Evolutionary conservation across 1,139 yeast genomes (phyloP).

Genomic region (Taphrina communis): DNA sequence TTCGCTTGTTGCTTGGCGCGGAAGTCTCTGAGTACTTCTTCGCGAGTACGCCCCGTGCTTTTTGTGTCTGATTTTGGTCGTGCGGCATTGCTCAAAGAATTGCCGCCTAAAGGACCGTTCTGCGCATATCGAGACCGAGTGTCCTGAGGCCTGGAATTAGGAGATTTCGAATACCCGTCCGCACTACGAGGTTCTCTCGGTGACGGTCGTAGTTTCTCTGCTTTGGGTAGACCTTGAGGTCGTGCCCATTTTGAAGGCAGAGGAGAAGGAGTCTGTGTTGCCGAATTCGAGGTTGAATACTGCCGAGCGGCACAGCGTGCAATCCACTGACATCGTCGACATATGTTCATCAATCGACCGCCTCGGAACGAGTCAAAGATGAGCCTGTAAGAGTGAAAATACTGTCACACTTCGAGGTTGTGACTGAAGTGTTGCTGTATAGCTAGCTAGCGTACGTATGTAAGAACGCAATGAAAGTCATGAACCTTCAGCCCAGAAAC

Average conservation of each 20-base stretch:
- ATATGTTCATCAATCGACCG: not conserved
- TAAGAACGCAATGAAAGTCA: too few species aligned
- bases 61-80: too few species aligned
- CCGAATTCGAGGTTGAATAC: not conserved
- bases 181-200: not conserved
- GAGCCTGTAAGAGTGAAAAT: too few species aligned
- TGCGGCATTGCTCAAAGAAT: too few species aligned
- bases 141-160: not conserved
- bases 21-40: constrained; percentile 18
- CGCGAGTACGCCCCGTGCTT: constrained; percentile 7
- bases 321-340: constrained; percentile 4
- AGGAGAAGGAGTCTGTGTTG: constrained; percentile 6
- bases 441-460: too few species aligned
- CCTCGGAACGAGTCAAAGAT: too few species aligned
- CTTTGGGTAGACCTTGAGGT: not conserved
- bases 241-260: constrained; percentile 35
- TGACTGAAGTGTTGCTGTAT: too few species aligned
- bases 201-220: not conserved
- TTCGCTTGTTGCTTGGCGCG: constrained; percentile 5
- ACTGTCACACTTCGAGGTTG: too few species aligned
- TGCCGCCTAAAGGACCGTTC: not conserved
- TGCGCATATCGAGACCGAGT: not conserved
- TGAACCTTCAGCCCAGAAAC: not conserved
- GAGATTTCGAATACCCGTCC: not conserved
- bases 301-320: constrained; percentile 9